These are phyloP conservation scores for Coemansia furcata DNA, from an alignment of 192 early-diverging fungal species.

Conservation along the genomic window DNA sequence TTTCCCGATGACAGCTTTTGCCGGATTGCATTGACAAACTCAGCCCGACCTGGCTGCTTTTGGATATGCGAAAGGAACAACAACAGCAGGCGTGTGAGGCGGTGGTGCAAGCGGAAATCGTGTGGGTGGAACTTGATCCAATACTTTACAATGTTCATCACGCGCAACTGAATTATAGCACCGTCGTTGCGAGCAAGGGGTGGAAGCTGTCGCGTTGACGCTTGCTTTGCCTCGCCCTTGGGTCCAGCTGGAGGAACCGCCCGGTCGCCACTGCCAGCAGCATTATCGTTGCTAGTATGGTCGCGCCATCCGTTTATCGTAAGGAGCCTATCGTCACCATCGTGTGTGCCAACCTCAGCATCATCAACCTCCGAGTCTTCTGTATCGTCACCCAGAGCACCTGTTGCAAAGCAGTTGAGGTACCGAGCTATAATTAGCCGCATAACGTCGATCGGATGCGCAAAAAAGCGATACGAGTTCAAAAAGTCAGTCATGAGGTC, in stretches of 20 bases:
- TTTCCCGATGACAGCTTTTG: conserved; percentile 48
- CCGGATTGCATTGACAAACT: conserved; percentile 51
- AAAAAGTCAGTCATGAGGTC: conserved; percentile 64
- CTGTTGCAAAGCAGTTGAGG: conserved; percentile 52
- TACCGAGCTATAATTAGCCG: conserved; percentile 63
- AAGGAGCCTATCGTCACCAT: conserved; percentile 18
- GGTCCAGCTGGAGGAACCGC: not conserved
- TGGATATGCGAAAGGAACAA: conserved; percentile 53
- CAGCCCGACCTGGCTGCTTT: conserved; percentile 49
- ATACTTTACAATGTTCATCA: conserved; percentile 82
- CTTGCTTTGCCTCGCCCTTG: conserved; percentile 6
- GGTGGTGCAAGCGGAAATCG: conserved; percentile 51
- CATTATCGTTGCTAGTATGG: not conserved
- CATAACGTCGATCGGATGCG: conserved; percentile 62
- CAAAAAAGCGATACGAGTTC: conserved; percentile 66
- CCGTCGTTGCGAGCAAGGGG: conserved; percentile 42
- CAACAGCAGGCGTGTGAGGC: conserved; percentile 46
- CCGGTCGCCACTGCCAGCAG: not conserved
- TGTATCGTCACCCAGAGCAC: conserved; percentile 4
- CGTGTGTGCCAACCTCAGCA: not conserved
- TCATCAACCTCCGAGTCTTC: conserved; percentile 17
- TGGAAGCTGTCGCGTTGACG: conserved; percentile 14
- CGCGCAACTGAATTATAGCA: conserved; percentile 66
- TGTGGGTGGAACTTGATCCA: conserved; percentile 85
- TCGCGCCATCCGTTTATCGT: conserved; percentile 50